These are phyloP conservation scores for Salvia splendens DNA, from an alignment of 257 asterid genomes.

Conservation along the genomic window DNA sequence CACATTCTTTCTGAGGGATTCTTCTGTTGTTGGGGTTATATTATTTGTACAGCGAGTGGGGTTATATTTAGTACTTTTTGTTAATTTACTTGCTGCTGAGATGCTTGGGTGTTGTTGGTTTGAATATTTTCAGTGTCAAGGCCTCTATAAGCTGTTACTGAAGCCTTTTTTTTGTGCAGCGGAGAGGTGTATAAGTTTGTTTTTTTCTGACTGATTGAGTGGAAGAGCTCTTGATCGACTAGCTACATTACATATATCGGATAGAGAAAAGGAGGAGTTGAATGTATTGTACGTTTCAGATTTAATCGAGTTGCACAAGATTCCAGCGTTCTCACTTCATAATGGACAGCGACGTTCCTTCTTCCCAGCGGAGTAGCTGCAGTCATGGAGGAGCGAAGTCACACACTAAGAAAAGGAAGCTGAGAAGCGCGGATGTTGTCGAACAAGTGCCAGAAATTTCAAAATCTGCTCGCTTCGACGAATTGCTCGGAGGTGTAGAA, in stretches of 20 bases:
- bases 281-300: slow-evolving; percentile 25
- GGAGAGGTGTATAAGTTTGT: slow-evolving; percentile 18
- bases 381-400: slow-evolving; percentile 30
- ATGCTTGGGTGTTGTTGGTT: slow-evolving; percentile 29
- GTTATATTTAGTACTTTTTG: slow-evolving; percentile 31
- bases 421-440: slow-evolving; percentile 23
- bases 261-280: slow-evolving; percentile 30
- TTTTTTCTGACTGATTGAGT: slow-evolving; percentile 13
- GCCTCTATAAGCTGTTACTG: slow-evolving; percentile 28
- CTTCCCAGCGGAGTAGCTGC: slow-evolving; percentile 12
- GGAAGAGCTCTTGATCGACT: slow-evolving; percentile 31
- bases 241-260: neutral
- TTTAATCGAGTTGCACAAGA: slow-evolving; percentile 19
- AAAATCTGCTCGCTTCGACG: slow-evolving; percentile 42
- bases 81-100: slow-evolving; percentile 28
- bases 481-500: slow-evolving; percentile 33
- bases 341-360: slow-evolving; percentile 29
- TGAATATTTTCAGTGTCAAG: slow-evolving; percentile 31
- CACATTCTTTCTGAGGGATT: slow-evolving; percentile 28
- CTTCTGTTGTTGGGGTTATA: no score
- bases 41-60: neutral
- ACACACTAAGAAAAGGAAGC: slow-evolving; percentile 59
- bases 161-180: slow-evolving; percentile 24
- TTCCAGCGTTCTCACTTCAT: neutral
- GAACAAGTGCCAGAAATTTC: slow-evolving; percentile 38